Evolutionary conservation across 1,284 basidiomycete species (phyloP), one percentile per base, ranked within the genome.

Genomic region (Moesziomyces parantarcticus): DNA sequence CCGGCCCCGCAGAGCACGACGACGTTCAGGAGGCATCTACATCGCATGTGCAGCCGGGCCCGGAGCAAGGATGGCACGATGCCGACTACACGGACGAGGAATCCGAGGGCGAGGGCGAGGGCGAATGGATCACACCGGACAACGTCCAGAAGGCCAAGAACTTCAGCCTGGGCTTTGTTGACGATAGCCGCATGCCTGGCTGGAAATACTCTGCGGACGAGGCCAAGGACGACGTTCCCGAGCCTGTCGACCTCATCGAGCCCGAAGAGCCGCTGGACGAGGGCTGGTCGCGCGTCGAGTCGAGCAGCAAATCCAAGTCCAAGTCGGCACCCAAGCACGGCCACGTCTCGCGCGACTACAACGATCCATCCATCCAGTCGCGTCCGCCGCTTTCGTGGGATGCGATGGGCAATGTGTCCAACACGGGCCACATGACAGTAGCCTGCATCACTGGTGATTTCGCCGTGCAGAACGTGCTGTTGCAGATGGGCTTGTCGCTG

Each of bases 391-490:
- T 63, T 20, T 51, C 61, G 7, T 56, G 57, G 60, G 59, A 69
- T 41, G 68, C 61, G 14, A 58, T 47, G 49, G 68, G 60, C 53
- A 73, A 63, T 20, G 86, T 92, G 32, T 74, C 79, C 56, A 86
- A 86, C 94, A 83, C 94, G 11, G 69, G 62, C 1, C 70, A 62
- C 58, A 68, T 83, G 75, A 79, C 75, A 13, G 81, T 83, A 5
- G 82, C 82, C 0, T 81, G 80, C 58, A 82, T 99, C 92, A 99
- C 97, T 2, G 93, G 92, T 40, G 97, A 99, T 88, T 99, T 94
- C 85, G 97, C 97, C 16, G 97, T 99, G 89, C 97, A 99, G 86
- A 99, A 99, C 82, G 94, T 99, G 14, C 85, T 97, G 62, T 86
- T 99, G 54, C 95, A 97, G 83, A 97, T 99, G 92, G 92, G 92